phyloP scores from a whole-genome alignment of 768 basidiomycete species.

The Coprinopsis marcescibilis region DNA sequence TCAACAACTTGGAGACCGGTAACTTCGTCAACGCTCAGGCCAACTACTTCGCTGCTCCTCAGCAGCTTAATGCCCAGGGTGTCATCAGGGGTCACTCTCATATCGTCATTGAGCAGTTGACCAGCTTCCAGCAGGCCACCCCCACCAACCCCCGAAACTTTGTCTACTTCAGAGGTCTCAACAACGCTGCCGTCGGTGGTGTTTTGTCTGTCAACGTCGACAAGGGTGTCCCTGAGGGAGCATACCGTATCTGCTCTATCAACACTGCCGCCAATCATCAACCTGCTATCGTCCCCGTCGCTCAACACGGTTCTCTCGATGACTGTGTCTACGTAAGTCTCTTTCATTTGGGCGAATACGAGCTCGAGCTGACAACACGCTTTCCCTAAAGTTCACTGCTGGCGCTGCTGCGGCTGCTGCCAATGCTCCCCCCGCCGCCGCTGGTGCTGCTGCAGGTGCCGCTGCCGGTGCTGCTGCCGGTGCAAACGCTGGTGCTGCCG shows the following conservation, averaged over 20 bases:
- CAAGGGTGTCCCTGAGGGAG: constrained; percentile 45
- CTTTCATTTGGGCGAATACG: no score
- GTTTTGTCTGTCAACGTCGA: constrained; percentile 40
- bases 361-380: no score
- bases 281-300: constrained; percentile 47
- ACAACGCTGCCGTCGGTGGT: constrained; percentile 36
- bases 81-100: constrained; percentile 55
- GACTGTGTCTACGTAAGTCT: constrained; percentile 53
- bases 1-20: constrained; percentile 42
- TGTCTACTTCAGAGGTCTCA: constrained; percentile 52
- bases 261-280: constrained; percentile 49
- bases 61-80: constrained; percentile 45
- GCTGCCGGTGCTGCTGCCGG: no score
- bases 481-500: no score
- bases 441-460: no score
- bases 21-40: constrained; percentile 51
- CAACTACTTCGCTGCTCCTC: constrained; percentile 54
- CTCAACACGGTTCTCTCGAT: constrained; percentile 52
- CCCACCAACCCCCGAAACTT: constrained; percentile 47
- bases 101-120: constrained; percentile 47
- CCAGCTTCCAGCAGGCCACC: constrained; percentile 35
- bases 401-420: no score
- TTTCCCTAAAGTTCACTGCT: no score
- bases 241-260: constrained; percentile 52
- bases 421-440: no score